Conservation (phyloP, 2,329 filamentous ascomycete species). For the Penicillium sp. region DNA sequence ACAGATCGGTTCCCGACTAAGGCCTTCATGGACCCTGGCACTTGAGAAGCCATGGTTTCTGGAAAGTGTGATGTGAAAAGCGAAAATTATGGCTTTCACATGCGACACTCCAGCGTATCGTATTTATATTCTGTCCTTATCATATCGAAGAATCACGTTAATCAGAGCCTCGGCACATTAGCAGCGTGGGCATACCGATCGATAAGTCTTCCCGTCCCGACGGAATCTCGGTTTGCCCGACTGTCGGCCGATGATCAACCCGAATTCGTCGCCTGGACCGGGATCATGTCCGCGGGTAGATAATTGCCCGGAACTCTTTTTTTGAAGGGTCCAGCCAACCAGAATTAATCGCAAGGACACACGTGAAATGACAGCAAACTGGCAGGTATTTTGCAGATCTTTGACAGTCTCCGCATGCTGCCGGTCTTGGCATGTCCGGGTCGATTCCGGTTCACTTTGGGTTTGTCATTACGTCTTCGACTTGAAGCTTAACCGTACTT, state of each 20-base stretch:
- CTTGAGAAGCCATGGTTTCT: slow-evolving; percentile 2
- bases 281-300: neutral
- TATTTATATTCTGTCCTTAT: neutral
- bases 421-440: neutral
- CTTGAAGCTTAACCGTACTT: neutral
- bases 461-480: slow-evolving; percentile 6
- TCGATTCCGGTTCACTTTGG: neutral
- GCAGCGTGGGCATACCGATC: neutral
- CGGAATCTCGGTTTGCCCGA: slow-evolving; percentile 3
- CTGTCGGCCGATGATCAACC: neutral
- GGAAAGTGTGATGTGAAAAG: neutral
- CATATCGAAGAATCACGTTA: neutral
- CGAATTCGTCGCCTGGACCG: neutral
- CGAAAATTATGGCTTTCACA: neutral
- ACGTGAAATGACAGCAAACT: neutral
- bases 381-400: neutral
- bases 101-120: neutral
- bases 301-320: neutral
- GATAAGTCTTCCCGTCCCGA: slow-evolving; percentile 3
- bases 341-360: neutral
- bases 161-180: slow-evolving; percentile 5
- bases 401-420: neutral
- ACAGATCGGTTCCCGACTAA: slow-evolving; percentile 8
- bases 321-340: neutral
- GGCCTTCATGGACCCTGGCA: slow-evolving; percentile 10